phyloP scores from a whole-genome alignment of 495 filamentous ascomycete genomes.

The Hamigera avellanea region DNA sequence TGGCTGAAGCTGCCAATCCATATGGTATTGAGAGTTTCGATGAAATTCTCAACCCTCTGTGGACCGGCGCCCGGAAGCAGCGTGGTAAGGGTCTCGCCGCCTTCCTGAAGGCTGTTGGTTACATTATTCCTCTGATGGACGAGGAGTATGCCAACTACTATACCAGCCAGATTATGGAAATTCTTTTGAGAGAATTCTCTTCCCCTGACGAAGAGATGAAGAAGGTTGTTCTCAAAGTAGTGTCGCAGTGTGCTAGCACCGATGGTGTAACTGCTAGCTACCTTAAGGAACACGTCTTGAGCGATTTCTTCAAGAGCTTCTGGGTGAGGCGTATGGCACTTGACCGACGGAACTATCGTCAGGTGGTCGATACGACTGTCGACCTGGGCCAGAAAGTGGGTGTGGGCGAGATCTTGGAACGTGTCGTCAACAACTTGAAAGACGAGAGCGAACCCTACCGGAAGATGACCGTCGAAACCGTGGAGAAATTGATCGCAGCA shows the following conservation, averaged over 20 bases:
- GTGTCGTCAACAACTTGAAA: constrained; percentile 89
- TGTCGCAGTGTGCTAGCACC: constrained; percentile 92
- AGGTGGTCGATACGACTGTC: constrained; percentile 96
- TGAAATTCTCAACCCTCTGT: constrained; percentile 91
- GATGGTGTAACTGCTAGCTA: constrained; percentile 91
- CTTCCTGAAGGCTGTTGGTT: constrained; percentile 95
- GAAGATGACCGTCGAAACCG: constrained; percentile 97
- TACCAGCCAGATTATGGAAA: constrained; percentile 97
- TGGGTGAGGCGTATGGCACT: constrained; percentile 96
- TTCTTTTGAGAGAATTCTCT: constrained; percentile 87
- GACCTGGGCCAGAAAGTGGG: constrained; percentile 96
- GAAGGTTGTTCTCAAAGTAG: constrained; percentile 94
- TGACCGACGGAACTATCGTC: constrained; percentile 91
- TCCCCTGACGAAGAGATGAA: constrained; percentile 99
- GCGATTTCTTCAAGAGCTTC: constrained; percentile 97
- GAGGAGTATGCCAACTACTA: constrained; percentile 99
- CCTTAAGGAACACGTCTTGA: constrained; percentile 86
- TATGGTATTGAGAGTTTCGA: constrained; percentile 99
- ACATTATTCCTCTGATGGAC: constrained; percentile 98
- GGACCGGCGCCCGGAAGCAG: constrained; percentile 92
- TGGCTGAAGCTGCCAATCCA: constrained; percentile 93
- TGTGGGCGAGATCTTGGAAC: constrained; percentile 85
- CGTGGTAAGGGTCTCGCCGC: constrained; percentile 92
- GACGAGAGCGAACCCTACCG: constrained; percentile 97
- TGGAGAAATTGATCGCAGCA: constrained; percentile 89